Percentiles rank a stretch among this genome's conserved stretches.
phyloP scores from a whole-genome alignment of 1,139 yeast species.

The Sugiyamaella xylanicola region DNA sequence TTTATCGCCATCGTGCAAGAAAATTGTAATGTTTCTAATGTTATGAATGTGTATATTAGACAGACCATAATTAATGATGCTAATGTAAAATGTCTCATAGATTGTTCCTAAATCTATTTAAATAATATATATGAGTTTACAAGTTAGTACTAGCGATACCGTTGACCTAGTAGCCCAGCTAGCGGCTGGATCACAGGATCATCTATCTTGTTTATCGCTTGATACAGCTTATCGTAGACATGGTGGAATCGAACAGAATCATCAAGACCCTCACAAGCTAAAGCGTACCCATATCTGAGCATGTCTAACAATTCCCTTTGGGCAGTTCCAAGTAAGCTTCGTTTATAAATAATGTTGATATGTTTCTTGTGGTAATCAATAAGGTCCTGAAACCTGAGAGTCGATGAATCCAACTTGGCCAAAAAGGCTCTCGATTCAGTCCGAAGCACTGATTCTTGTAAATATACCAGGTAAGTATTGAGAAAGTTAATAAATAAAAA shows the following conservation, averaged over 20 bases:
- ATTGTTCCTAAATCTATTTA: too few relatives aligned
- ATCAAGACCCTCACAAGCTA: background rate
- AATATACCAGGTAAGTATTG: slow-evolving; percentile 13
- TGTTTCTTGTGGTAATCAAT: slow-evolving; percentile 8
- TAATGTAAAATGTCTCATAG: background rate
- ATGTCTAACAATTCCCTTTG: background rate
- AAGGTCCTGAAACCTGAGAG: slow-evolving; percentile 14
- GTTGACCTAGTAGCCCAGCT: slow-evolving; percentile 3
- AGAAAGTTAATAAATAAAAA: slow-evolving; percentile 15
- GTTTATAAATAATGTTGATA: background rate
- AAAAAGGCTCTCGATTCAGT: slow-evolving; percentile 4
- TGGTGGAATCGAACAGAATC: background rate
- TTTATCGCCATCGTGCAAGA: slow-evolving; percentile 13
- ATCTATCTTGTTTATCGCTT: background rate
- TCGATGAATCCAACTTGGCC: slow-evolving; percentile 5
- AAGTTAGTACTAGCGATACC: too few relatives aligned
- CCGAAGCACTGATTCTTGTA: slow-evolving; percentile 17
- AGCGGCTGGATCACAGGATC: slow-evolving; percentile 5
- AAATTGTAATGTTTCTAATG: slow-evolving; percentile 14
- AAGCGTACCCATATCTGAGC: slow-evolving; percentile 5
- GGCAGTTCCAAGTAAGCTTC: slow-evolving; percentile 11
- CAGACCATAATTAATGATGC: background rate
- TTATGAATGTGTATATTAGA: slow-evolving; percentile 17
- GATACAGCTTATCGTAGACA: background rate
- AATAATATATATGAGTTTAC: too few relatives aligned